Percentiles rank a stretch among this genome's conserved stretches.
Evolutionary conservation across 2,329 filamentous ascomycete species (phyloP).

Genomic region (Botrytis squamosa): DNA sequence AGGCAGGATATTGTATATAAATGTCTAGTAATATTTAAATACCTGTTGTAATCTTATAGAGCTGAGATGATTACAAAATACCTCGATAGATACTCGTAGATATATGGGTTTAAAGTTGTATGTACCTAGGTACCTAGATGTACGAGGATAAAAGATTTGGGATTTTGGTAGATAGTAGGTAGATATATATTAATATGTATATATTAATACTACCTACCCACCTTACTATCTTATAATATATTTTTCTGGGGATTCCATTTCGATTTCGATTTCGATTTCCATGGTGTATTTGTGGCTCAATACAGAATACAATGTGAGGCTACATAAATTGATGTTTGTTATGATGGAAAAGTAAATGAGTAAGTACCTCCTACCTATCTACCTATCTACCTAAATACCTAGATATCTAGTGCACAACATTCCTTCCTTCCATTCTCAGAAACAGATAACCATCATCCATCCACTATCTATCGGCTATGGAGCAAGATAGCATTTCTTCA

Average conservation of each 20-base stretch:
- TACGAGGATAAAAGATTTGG: neutral
- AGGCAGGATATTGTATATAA: neutral
- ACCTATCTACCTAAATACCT: too few species aligned
- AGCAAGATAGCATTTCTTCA: too few species aligned
- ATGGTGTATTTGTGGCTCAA: neutral
- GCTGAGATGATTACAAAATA: neutral
- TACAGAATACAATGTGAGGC: neutral
- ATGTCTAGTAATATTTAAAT: neutral
- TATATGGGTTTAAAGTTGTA: neutral
- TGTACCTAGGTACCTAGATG: neutral
- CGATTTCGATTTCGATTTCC: too few species aligned
- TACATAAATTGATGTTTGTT: neutral
- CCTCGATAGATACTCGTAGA: neutral
- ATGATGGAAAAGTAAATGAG: neutral
- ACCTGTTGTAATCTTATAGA: neutral
- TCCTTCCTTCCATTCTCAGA: neutral
- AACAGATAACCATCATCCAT: too few species aligned
- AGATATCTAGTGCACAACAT: neutral
- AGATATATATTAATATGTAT: rapidly evolving
- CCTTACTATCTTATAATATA: rapidly evolving
- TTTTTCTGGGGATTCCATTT: neutral
- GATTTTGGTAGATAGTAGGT: neutral
- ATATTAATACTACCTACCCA: neutral
- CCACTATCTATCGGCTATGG: neutral
- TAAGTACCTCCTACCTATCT: neutral